Conservation (phyloP, 2,329 filamentous ascomycete genomes). For the Cladosporium sp. region DNA sequence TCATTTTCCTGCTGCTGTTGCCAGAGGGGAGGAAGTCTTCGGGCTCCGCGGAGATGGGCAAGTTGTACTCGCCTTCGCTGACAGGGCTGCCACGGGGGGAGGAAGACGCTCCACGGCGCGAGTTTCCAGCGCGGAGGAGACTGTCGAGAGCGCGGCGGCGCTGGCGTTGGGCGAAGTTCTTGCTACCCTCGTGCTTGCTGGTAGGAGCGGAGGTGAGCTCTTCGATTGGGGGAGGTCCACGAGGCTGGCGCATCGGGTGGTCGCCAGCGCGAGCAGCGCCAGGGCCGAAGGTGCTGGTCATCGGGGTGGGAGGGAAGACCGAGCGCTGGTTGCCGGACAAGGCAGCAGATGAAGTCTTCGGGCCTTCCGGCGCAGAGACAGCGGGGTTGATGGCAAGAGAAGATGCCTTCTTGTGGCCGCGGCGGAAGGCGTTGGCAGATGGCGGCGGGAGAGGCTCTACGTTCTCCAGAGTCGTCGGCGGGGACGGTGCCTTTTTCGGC, state of each 20-base stretch:
- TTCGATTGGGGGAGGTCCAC: slow-evolving; percentile 85
- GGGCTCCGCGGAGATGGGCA: slow-evolving; percentile 63
- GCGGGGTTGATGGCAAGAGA: slow-evolving; percentile 62
- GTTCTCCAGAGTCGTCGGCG: slow-evolving; percentile 52
- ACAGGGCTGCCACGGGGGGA: slow-evolving; percentile 66
- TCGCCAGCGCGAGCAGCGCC: slow-evolving; percentile 91
- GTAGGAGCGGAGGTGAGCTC: slow-evolving; percentile 88
- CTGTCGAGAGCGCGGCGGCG: slow-evolving; percentile 89
- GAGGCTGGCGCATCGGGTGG: slow-evolving; percentile 88
- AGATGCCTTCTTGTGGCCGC: slow-evolving; percentile 83
- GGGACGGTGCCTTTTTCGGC: slow-evolving; percentile 61
- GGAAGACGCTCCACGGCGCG: slow-evolving; percentile 69
- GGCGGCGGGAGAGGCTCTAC: slow-evolving; percentile 75
- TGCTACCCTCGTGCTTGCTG: slow-evolving; percentile 86
- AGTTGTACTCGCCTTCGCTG: slow-evolving; percentile 70
- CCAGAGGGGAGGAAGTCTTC: slow-evolving; percentile 49
- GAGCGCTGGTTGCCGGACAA: slow-evolving; percentile 41
- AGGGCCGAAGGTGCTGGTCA: slow-evolving; percentile 84
- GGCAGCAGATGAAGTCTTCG: slow-evolving; percentile 63
- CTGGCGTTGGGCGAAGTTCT: slow-evolving; percentile 94
- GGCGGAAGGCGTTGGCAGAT: slow-evolving; percentile 87
- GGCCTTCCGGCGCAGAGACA: slow-evolving; percentile 57
- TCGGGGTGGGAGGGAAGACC: slow-evolving; percentile 69
- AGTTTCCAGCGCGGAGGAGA: slow-evolving; percentile 82
- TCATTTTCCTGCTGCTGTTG: slow-evolving; percentile 32